phyloP scores from a whole-genome alignment of 495 filamentous ascomycete genomes.

The Penicillium atrosanguineum region DNA sequence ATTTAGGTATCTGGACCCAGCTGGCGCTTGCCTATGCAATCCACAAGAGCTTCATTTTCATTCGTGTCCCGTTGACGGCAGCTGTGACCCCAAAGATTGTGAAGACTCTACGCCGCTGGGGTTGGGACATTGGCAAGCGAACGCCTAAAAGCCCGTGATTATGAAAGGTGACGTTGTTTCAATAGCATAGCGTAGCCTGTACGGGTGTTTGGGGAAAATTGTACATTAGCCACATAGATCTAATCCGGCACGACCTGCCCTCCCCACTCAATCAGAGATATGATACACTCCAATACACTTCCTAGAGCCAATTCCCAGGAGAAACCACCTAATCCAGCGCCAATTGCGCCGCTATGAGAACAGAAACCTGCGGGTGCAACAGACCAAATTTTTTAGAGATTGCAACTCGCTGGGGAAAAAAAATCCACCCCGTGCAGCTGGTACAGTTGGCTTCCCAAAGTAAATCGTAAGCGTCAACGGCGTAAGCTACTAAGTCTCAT shows the following conservation, averaged over 20 bases:
- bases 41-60: constrained; percentile 97
- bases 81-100: constrained; percentile 91
- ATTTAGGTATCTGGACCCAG: constrained; percentile 75
- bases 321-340: constrained; percentile 18
- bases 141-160: constrained; percentile 45
- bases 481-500: constrained; percentile 20
- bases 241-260: constrained; percentile 24
- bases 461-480: constrained; percentile 11
- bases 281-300: constrained; percentile 13
- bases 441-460: not conserved
- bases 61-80: constrained; percentile 85
- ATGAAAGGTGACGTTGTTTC: constrained; percentile 3
- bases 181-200: constrained; percentile 31
- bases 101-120: constrained; percentile 79
- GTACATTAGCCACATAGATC: constrained; percentile 41
- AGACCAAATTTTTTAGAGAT: constrained; percentile 3
- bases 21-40: constrained; percentile 93
- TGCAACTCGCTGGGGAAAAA: constrained; percentile 2
- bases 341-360: constrained; percentile 4
- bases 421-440: not conserved
- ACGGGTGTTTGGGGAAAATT: constrained; percentile 18
- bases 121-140: constrained; percentile 69
- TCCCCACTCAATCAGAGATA: constrained; percentile 29
- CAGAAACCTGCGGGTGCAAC: not conserved
- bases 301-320: constrained; percentile 5